These are phyloP conservation scores for Tagetes erecta DNA, from an alignment of 129 eudicot genomes.

Conservation along the genomic window DNA sequence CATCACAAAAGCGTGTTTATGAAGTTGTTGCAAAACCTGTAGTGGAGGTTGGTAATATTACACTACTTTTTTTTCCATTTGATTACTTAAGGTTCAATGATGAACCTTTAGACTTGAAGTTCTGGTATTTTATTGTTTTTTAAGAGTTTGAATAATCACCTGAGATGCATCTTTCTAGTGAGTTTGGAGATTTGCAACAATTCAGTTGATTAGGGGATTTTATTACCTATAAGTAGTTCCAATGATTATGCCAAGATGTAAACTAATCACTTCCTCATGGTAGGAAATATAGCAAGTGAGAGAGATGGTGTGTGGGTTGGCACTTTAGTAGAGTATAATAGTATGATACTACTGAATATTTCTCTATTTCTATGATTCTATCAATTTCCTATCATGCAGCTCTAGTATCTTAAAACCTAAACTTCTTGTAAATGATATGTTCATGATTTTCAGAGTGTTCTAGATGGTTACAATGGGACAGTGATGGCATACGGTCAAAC, in stretches of 20 bases:
- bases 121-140: background rate
- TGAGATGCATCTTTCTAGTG: background rate
- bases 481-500: conserved; percentile 99
- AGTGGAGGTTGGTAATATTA: conserved; percentile 76
- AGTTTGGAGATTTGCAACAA: conserved; percentile 6
- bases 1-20: conserved; percentile 99
- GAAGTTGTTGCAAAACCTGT: conserved; percentile 99
- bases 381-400: conserved; percentile 7
- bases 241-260: background rate
- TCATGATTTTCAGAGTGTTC: conserved; percentile 69
- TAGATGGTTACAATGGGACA: conserved; percentile 99
- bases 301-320: conserved; percentile 2
- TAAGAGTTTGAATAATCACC: background rate
- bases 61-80: background rate
- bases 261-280: background rate
- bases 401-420: conserved; percentile 14
- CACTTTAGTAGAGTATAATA: background rate
- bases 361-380: background rate
- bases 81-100: conserved; percentile 8
- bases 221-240: background rate
- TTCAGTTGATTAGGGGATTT: conserved; percentile 7
- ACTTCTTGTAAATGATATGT: conserved; percentile 16
- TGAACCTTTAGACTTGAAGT: conserved; percentile 12
- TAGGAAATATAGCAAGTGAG: background rate
- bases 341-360: conserved; percentile 1